Percentiles rank a stretch among this genome's conserved stretches.
Evolutionary conservation across 345 rosid genomes (phyloP).

Genomic region (Capsella bursapastoris): DNA sequence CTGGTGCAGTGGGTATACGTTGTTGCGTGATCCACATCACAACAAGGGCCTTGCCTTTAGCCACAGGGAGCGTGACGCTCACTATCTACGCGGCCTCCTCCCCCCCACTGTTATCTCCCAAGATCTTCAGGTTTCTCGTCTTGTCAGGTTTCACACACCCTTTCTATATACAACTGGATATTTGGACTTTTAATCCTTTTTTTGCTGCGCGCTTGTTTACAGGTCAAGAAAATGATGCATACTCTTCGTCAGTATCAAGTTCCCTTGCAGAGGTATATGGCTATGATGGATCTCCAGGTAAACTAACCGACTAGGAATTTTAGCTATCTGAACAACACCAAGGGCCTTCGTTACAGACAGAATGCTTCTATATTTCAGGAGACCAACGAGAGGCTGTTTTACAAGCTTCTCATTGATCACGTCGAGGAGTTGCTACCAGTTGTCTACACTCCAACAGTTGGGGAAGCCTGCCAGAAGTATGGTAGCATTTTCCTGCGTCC

Average conservation of each 20-base stretch:
- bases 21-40: slow-evolving; percentile 96
- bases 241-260: slow-evolving; percentile 85
- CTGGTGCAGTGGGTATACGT: slow-evolving; percentile 77
- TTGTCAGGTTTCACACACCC: slow-evolving; percentile 5
- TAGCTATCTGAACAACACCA: slow-evolving; percentile 10
- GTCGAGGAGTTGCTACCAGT: slow-evolving; percentile 97
- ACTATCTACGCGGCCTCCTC: slow-evolving; percentile 92
- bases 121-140: slow-evolving; percentile 73
- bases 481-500: slow-evolving; percentile 98
- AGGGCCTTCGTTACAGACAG: background rate
- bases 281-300: slow-evolving; percentile 99
- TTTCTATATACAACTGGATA: background rate
- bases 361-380: slow-evolving; percentile 55
- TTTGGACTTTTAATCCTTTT: background rate
- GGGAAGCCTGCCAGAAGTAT: slow-evolving; percentile 98
- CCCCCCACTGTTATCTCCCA: slow-evolving; percentile 89
- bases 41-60: slow-evolving; percentile 95
- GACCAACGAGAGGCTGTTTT: slow-evolving; percentile 81
- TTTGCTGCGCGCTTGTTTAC: slow-evolving; percentile 9
- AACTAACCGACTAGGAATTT: background rate
- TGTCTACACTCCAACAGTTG: slow-evolving; percentile 97
- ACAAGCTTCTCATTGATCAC: slow-evolving; percentile 85
- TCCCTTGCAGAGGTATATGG: slow-evolving; percentile 92
- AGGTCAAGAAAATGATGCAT: slow-evolving; percentile 93
- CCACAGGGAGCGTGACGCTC: slow-evolving; percentile 84